Evolutionary conservation across 352 stramenopile species (phyloP).

Genomic region (Pythium coloratum): DNA sequence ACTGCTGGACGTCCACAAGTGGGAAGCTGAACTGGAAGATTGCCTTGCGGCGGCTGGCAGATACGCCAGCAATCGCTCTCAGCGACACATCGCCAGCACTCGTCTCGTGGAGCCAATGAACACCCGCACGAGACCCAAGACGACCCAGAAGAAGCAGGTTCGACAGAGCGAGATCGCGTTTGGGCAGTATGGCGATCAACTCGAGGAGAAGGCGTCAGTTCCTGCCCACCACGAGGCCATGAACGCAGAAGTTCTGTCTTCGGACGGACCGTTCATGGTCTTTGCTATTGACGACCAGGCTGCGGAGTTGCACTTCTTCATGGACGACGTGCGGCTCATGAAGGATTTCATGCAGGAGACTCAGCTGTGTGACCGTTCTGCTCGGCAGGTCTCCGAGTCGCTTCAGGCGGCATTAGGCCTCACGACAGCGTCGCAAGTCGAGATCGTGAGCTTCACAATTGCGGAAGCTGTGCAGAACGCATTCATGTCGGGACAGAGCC

Average conservation of each 20-base stretch:
- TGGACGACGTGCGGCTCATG: constrained; percentile 69
- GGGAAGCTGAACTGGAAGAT: constrained; percentile 78
- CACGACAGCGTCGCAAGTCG: constrained; percentile 18
- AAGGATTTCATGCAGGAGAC: constrained; percentile 70
- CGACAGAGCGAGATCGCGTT: constrained; percentile 84
- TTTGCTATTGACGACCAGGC: constrained; percentile 70
- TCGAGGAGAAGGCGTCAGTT: constrained; percentile 17
- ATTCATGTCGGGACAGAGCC: constrained; percentile 23
- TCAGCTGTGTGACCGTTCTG: constrained; percentile 43
- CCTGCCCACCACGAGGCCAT: constrained; percentile 42
- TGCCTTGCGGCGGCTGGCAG: constrained; percentile 42
- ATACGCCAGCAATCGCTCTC: constrained; percentile 41
- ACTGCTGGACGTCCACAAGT: constrained; percentile 79
- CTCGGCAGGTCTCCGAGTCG: constrained; percentile 35
- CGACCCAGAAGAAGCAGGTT: constrained; percentile 66
- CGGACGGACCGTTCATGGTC: constrained; percentile 79
- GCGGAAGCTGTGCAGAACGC: constrained; percentile 51
- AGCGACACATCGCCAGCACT: constrained; percentile 49
- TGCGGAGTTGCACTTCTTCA: constrained; percentile 81
- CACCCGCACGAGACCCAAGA: constrained; percentile 45
- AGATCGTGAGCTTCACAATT: constrained; percentile 50
- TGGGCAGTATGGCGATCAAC: constrained; percentile 17
- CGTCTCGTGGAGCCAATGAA: constrained; percentile 49
- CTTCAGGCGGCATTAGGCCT: constrained; percentile 35
- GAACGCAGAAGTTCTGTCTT: constrained; percentile 49